A percentile compares a stretch with the other conserved stretches of the same genome.
phyloP scores from a whole-genome alignment of 202 grass and related monocot genomes.

The Saccharum hybrid region DNA sequence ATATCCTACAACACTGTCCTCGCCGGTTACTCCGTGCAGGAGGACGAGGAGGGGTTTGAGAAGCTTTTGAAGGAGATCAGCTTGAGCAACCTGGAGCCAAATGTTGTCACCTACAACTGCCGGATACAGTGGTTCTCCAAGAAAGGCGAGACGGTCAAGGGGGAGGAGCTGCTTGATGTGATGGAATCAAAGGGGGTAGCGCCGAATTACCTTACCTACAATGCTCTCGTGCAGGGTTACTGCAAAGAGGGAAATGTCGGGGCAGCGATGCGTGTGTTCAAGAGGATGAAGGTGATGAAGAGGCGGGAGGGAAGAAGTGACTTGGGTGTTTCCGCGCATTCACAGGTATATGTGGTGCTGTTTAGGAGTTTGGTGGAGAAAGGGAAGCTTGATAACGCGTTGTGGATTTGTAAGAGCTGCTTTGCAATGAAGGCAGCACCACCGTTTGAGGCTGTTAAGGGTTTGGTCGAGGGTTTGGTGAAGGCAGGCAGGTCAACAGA shows the following conservation, averaged over 20 bases:
- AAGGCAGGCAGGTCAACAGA: constrained; percentile 63
- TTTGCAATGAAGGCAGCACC: constrained; percentile 64
- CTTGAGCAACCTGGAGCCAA: constrained; percentile 54
- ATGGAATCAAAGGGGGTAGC: constrained; percentile 72
- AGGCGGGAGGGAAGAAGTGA: constrained; percentile 69
- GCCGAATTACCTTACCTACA: constrained; percentile 70
- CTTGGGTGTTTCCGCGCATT: constrained; percentile 60
- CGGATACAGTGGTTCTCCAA: constrained; percentile 68
- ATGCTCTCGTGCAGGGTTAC: constrained; percentile 72
- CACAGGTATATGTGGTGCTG: constrained; percentile 60
- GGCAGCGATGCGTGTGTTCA: constrained; percentile 61
- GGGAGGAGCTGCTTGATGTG: constrained; percentile 69
- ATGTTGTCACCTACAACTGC: constrained; percentile 81
- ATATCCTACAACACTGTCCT: constrained; percentile 80
- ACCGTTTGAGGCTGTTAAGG: constrained; percentile 70
- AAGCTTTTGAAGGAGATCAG: constrained; percentile 70
- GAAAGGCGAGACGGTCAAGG: constrained; percentile 63
- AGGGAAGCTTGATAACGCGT: constrained; percentile 59
- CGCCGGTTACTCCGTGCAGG: constrained; percentile 57
- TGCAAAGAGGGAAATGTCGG: constrained; percentile 64
- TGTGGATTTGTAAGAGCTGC: constrained; percentile 71
- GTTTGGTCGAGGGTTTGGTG: constrained; percentile 68
- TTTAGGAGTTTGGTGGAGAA: constrained; percentile 70
- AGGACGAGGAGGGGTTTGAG: constrained; percentile 48
- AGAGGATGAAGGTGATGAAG: constrained; percentile 86